These are phyloP conservation scores for Hypoxylon sp. DNA, from an alignment of 2,329 filamentous ascomycete genomes.

Conservation along the genomic window DNA sequence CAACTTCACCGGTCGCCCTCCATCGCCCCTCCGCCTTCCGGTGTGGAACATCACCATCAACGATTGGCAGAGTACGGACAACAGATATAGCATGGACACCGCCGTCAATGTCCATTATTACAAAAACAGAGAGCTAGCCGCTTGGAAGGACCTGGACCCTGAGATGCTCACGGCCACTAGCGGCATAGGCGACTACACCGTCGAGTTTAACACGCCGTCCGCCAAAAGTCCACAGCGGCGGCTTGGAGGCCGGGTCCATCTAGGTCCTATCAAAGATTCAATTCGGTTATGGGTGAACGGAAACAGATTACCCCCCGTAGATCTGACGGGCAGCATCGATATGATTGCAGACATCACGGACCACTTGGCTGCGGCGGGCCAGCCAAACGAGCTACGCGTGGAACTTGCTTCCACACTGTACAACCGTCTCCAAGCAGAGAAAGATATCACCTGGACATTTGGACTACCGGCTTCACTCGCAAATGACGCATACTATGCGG, in stretches of 20 bases:
- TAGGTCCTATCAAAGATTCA: neutral
- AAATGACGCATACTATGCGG: neutral
- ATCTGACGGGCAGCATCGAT: neutral
- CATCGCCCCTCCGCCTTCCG: neutral
- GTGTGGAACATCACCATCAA: slow-evolving; percentile 3
- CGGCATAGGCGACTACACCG: neutral
- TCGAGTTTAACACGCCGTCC: neutral
- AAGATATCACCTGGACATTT: neutral
- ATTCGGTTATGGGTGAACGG: slow-evolving; percentile 1
- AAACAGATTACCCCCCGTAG: neutral
- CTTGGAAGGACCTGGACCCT: neutral
- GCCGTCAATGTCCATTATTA: neutral
- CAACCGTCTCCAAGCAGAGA: neutral
- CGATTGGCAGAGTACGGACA: neutral
- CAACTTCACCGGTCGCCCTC: neutral
- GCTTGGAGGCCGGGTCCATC: neutral
- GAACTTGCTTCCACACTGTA: neutral
- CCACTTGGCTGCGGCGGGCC: neutral
- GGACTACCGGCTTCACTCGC: slow-evolving; percentile 1
- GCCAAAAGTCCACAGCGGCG: neutral
- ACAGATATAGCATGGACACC: neutral
- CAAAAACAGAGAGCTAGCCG: neutral
- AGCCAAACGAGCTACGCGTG: neutral
- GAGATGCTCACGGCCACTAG: neutral
- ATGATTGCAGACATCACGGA: neutral